These are phyloP conservation scores for Tetraselmis striata DNA, from an alignment of 139 green algal species.

Conservation along the genomic window DNA sequence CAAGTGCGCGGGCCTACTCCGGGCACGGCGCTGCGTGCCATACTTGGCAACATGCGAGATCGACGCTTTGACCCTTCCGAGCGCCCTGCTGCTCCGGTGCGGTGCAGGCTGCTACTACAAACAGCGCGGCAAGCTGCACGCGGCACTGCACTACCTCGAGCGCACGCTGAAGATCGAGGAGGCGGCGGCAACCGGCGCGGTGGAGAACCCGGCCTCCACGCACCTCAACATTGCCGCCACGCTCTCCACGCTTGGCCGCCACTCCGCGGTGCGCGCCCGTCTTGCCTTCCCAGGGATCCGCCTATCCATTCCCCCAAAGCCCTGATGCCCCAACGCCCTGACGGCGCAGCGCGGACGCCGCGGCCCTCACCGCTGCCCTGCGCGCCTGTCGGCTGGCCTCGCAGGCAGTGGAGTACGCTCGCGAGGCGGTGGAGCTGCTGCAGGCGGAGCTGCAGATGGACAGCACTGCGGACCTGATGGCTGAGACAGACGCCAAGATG, in stretches of 20 bases:
- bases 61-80: too few relatives aligned
- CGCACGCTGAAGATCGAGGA: constrained; percentile 12
- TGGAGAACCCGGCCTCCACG: constrained; percentile 16
- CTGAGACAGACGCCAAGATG: background rate
- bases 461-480: background rate
- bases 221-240: constrained; percentile 17
- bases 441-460: background rate
- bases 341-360: too few relatives aligned
- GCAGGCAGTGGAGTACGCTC: background rate
- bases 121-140: constrained; percentile 4
- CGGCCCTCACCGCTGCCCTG: too few relatives aligned
- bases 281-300: too few relatives aligned
- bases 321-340: too few relatives aligned
- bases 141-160: constrained; percentile 13
- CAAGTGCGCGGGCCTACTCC: too few relatives aligned
- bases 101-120: constrained; percentile 15
- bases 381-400: background rate
- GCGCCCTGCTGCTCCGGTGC: too few relatives aligned
- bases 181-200: background rate
- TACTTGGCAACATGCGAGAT: too few relatives aligned
- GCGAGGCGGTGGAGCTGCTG: constrained; percentile 5
- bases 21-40: too few relatives aligned
- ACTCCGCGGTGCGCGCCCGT: constrained; percentile 7
- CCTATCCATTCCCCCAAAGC: too few relatives aligned
- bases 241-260: constrained; percentile 7